Evolutionary conservation across 1,139 yeast species (phyloP).

Genomic region (Taphrina communis): DNA sequence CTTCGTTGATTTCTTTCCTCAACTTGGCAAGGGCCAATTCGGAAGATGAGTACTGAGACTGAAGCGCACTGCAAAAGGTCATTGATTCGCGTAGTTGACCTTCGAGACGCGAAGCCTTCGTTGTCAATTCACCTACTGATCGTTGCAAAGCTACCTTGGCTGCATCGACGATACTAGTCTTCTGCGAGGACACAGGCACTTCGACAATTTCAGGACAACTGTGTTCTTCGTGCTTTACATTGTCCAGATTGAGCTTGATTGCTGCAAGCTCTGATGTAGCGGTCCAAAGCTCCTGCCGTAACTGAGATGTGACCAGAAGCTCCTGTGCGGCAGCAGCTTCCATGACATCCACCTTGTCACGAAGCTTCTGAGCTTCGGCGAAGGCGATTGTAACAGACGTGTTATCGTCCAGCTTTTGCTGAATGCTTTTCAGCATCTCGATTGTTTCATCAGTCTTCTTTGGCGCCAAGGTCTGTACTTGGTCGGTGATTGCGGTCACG

Average conservation of each 20-base stretch:
- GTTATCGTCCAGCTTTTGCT: conserved; percentile 3
- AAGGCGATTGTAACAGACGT: background rate
- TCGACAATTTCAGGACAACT: background rate
- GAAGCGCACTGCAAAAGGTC: conserved; percentile 24
- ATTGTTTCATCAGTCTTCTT: conserved; percentile 1
- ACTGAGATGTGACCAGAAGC: conserved; percentile 6
- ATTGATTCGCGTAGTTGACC: conserved; percentile 33
- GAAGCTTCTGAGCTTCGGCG: background rate
- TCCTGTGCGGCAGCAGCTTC: background rate
- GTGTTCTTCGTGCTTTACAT: background rate
- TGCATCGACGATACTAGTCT: conserved; percentile 17
- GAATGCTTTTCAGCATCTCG: conserved; percentile 6
- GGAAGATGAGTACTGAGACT: conserved; percentile 15
- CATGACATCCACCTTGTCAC: background rate
- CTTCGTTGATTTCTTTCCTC: conserved; percentile 18
- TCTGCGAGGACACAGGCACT: background rate
- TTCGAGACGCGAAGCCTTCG: conserved; percentile 27
- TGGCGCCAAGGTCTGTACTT: conserved; percentile 6
- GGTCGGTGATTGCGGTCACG: conserved; percentile 6
- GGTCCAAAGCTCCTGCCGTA: conserved; percentile 14
- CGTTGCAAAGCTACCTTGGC: conserved; percentile 24
- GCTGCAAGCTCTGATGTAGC: conserved; percentile 20
- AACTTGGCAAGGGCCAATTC: conserved; percentile 11
- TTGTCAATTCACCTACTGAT: conserved; percentile 33
- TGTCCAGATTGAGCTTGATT: background rate